Evolutionary conservation across 495 filamentous ascomycete species (phyloP).

Genomic region (Tuber microsphaerosporum): DNA sequence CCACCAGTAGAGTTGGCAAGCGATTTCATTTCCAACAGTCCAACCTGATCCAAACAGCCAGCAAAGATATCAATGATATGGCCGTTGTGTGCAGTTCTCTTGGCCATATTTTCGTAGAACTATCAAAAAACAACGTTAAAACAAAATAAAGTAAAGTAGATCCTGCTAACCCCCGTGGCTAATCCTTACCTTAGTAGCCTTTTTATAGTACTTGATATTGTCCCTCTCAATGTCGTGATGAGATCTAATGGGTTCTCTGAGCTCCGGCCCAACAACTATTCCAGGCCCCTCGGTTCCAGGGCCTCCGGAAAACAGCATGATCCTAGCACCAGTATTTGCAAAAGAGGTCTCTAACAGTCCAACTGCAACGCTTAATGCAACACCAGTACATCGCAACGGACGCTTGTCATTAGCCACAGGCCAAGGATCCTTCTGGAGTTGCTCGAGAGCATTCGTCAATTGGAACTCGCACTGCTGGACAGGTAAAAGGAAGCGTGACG

Average conservation of each 20-base stretch:
- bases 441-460: conserved; percentile 92
- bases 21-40: conserved; percentile 97
- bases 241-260: conserved; percentile 93
- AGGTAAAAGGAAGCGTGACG: conserved; percentile 84
- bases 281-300: conserved; percentile 94
- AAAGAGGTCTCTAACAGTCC: conserved; percentile 89
- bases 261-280: conserved; percentile 92
- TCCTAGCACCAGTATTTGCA: conserved; percentile 86
- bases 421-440: conserved; percentile 97
- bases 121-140: conserved; percentile 40
- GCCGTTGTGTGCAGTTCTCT: conserved; percentile 90
- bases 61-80: conserved; percentile 98
- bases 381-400: conserved; percentile 86
- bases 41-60: conserved; percentile 96
- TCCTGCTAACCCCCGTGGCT: neutral
- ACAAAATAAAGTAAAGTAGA: neutral
- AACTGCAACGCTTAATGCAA: conserved; percentile 89
- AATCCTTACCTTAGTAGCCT: conserved; percentile 76
- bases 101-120: conserved; percentile 98
- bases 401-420: conserved; percentile 92
- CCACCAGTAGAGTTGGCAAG: conserved; percentile 92
- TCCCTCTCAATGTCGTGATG: conserved; percentile 99
- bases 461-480: conserved; percentile 97
- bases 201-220: conserved; percentile 99
- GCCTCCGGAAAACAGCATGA: conserved; percentile 96